phyloP scores from a whole-genome alignment of 257 asterid species.

The Scutellaria barbata region DNA sequence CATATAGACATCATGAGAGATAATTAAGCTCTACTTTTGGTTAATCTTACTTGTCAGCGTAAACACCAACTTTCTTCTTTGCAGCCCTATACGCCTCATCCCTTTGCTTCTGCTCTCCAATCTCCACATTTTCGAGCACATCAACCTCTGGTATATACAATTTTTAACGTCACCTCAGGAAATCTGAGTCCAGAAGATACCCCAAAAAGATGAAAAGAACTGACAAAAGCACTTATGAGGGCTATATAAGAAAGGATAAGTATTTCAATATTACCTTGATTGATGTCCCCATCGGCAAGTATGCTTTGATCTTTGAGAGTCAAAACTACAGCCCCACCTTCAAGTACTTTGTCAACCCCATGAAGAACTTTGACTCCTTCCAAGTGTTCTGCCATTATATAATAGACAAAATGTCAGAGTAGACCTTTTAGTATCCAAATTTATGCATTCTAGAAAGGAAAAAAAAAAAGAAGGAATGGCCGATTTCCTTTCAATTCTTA shows the following conservation, averaged over 20 bases:
- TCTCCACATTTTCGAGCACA: constrained; percentile 96
- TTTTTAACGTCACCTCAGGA: constrained; percentile 83
- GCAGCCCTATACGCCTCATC: constrained; percentile 89
- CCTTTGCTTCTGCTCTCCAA: constrained; percentile 94
- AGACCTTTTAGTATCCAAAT: constrained; percentile 16
- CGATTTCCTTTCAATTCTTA: not conserved
- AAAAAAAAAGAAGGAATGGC: constrained; percentile 1
- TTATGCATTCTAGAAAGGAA: constrained; percentile 5
- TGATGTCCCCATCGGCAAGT: constrained; percentile 81
- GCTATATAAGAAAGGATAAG: constrained; percentile 17
- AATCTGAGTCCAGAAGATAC: constrained; percentile 87
- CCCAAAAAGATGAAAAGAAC: constrained; percentile 46
- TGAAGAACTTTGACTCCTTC: constrained; percentile 90
- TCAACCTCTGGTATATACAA: constrained; percentile 95
- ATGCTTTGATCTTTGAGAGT: constrained; percentile 97
- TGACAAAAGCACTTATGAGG: constrained; percentile 29
- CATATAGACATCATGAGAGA: constrained; percentile 9
- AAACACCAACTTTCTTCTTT: constrained; percentile 81
- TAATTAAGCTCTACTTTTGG: constrained; percentile 19
- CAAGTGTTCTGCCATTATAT: constrained; percentile 54
- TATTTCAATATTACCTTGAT: constrained; percentile 62
- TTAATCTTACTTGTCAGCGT: constrained; percentile 75
- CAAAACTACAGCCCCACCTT: constrained; percentile 93
- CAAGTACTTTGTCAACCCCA: constrained; percentile 90
- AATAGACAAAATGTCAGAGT: constrained; percentile 29